These are phyloP conservation scores for Sclerotinia glacialis DNA, from an alignment of 2,329 filamentous ascomycete species.

Conservation along the genomic window DNA sequence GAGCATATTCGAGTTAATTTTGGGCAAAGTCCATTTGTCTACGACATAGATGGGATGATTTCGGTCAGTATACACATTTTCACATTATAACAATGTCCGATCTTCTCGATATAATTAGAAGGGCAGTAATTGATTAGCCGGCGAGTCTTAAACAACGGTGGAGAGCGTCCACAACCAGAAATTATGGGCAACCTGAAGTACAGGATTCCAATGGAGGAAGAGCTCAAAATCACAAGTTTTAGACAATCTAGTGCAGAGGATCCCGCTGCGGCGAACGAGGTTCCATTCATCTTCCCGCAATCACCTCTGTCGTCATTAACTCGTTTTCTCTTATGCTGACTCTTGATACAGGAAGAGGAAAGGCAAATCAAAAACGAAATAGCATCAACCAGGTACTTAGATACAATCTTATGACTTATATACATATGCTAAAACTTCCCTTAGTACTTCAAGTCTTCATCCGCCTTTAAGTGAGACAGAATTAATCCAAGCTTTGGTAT, in stretches of 20 bases:
- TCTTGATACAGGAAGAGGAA: slow-evolving; percentile 33
- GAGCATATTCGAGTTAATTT: slow-evolving; percentile 65
- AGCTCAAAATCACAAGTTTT: neutral
- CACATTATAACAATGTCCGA: neutral
- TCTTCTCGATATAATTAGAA: slow-evolving; percentile 11
- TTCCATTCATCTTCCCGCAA: neutral
- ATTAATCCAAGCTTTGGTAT: slow-evolving; percentile 75
- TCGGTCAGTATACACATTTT: slow-evolving; percentile 52
- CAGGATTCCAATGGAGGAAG: neutral
- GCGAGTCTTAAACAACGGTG: too few species aligned
- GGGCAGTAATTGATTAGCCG: neutral
- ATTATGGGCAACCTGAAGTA: too few species aligned
- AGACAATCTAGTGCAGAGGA: too few species aligned
- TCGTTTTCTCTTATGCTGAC: slow-evolving; percentile 5
- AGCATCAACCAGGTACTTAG: slow-evolving; percentile 44
- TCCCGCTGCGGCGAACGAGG: neutral
- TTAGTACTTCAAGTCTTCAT: slow-evolving; percentile 46
- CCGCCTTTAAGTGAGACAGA: slow-evolving; percentile 69
- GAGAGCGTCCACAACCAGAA: too few species aligned
- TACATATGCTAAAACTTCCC: slow-evolving; percentile 20
- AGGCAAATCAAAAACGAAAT: slow-evolving; percentile 49
- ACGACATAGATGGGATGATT: slow-evolving; percentile 86
- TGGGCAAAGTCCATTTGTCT: slow-evolving; percentile 75
- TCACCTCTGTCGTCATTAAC: neutral
- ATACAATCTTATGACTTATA: neutral